These are phyloP conservation scores for Syzygium aromaticum DNA, from an alignment of 345 rosid genomes.

Conservation along the genomic window DNA sequence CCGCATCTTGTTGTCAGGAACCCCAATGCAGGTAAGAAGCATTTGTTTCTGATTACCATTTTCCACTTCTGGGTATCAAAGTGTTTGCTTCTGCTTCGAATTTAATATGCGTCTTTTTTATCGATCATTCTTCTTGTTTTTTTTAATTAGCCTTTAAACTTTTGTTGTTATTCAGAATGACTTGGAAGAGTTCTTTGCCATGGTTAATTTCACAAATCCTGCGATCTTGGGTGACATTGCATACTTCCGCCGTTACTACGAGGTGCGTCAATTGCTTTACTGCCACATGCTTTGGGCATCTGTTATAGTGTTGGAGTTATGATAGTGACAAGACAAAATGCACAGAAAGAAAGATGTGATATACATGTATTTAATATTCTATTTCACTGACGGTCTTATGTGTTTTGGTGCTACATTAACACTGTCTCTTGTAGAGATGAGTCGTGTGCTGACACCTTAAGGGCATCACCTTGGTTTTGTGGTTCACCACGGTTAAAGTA, in stretches of 20 bases:
- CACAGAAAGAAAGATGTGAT: not conserved
- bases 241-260: slow-evolving; percentile 83
- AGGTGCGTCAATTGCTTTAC: slow-evolving; percentile 34
- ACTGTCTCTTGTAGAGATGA: not conserved
- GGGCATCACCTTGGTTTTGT: not conserved
- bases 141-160: not conserved
- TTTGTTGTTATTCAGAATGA: slow-evolving; percentile 58
- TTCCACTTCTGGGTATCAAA: not conserved
- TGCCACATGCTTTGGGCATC: not conserved
- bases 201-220: slow-evolving; percentile 98
- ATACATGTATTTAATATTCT: not conserved
- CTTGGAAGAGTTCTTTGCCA: slow-evolving; percentile 95
- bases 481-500: not conserved
- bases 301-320: not conserved
- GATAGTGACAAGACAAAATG: not conserved
- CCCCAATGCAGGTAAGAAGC: slow-evolving; percentile 87
- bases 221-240: slow-evolving; percentile 86
- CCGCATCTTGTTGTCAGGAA: slow-evolving; percentile 88
- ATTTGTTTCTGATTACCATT: not conserved
- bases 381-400: not conserved
- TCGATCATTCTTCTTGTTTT: not conserved
- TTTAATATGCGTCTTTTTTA: not conserved
- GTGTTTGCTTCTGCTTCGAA: not conserved
- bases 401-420: not conserved
- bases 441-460: not conserved